Percentiles rank a stretch among this genome's conserved stretches.
phyloP scores from a whole-genome alignment of 169 alveolate genomes.

The Toxoplasma gondii region DNA sequence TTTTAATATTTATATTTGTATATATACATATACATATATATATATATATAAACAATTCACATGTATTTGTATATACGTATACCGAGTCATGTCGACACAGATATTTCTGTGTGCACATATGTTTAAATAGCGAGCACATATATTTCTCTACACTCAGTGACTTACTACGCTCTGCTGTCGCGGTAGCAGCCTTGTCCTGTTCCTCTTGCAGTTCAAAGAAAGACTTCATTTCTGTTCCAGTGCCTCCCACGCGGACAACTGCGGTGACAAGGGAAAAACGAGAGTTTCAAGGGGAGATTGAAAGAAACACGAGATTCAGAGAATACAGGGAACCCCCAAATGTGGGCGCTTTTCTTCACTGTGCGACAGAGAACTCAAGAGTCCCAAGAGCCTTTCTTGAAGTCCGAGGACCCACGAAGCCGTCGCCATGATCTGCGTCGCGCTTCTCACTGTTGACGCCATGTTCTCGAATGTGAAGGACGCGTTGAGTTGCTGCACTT shows the following conservation, averaged over 20 bases:
- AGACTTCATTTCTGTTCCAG: background rate
- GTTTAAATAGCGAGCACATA: no score
- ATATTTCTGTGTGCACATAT: no score
- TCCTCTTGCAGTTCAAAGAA: background rate
- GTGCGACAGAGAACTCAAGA: background rate
- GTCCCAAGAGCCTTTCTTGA: background rate
- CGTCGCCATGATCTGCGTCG: no score
- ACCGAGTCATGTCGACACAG: no score
- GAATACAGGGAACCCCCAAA: background rate
- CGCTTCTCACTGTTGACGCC: no score
- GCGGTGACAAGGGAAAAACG: background rate
- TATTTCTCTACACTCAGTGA: no score
- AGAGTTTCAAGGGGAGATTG: background rate
- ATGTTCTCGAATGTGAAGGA: no score
- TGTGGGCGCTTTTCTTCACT: background rate
- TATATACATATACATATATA: no score
- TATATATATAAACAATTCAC: no score
- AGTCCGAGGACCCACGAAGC: background rate
- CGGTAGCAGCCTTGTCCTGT: background rate
- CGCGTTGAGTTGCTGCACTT: no score
- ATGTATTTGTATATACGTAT: no score
- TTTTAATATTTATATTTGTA: no score
- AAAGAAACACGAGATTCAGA: background rate
- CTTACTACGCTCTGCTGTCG: background rate
- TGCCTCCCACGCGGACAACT: conserved; percentile 5